phyloP scores from a whole-genome alignment of 352 stramenopile genomes.

The Blastocystis hominis region DNA sequence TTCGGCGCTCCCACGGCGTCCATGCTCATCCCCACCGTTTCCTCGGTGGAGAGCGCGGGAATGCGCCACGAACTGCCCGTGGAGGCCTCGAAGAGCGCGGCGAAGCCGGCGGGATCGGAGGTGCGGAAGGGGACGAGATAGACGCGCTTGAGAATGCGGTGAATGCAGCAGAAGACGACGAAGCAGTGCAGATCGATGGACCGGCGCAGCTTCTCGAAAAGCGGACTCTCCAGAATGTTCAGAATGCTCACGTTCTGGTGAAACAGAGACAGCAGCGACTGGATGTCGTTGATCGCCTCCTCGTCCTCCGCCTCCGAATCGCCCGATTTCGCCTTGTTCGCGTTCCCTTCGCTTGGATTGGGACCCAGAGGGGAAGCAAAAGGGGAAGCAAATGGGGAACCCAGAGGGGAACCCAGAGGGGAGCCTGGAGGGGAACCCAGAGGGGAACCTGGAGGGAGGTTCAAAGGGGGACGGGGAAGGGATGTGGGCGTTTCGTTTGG shows the following conservation, averaged over 20 bases:
- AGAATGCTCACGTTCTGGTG: constrained; percentile 6
- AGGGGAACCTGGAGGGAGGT: neutral
- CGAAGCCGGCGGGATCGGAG: neutral
- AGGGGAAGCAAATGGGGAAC: neutral
- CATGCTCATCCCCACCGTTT: constrained; percentile 28
- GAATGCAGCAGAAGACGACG: constrained; percentile 36
- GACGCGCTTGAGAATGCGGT: constrained; percentile 13
- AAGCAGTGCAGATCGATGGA: constrained; percentile 14
- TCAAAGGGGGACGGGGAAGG: neutral
- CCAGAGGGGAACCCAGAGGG: neutral
- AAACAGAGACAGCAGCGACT: constrained; percentile 11
- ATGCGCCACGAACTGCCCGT: neutral
- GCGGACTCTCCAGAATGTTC: neutral
- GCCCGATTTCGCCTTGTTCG: neutral
- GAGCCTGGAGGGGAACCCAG: neutral
- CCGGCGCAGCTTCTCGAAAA: neutral
- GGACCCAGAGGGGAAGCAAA: neutral
- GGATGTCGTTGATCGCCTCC: neutral
- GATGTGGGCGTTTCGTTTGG: no score
- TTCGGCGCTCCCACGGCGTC: neutral
- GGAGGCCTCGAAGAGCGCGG: neutral
- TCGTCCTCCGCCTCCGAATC: neutral
- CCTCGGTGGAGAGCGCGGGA: neutral
- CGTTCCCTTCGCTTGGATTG: no score
- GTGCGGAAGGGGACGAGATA: neutral